These are phyloP conservation scores for Auriscalpium vulgare DNA, from an alignment of 768 basidiomycete species.

Conservation along the genomic window DNA sequence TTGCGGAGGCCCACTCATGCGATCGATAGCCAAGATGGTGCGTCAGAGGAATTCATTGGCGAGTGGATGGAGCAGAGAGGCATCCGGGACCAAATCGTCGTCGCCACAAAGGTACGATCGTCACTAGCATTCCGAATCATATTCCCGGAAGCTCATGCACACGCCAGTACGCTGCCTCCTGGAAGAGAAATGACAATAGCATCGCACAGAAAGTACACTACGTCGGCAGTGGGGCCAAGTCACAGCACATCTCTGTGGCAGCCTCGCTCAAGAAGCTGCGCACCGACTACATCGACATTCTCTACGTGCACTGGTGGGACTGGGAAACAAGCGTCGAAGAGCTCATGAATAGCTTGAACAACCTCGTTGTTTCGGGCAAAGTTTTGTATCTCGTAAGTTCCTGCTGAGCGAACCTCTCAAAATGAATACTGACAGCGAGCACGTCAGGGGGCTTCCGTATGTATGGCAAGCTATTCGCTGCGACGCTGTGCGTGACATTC, in stretches of 20 bases:
- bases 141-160: neutral
- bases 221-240: slow-evolving; percentile 33
- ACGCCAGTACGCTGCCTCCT: slow-evolving; percentile 21
- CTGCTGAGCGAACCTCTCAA: neutral
- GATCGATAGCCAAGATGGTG: slow-evolving; percentile 15
- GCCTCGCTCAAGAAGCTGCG: slow-evolving; percentile 40
- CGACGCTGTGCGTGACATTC: neutral
- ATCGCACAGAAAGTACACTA: slow-evolving; percentile 31
- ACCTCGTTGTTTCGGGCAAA: slow-evolving; percentile 33
- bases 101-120: slow-evolving; percentile 19
- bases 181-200: slow-evolving; percentile 10
- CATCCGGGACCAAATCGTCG: slow-evolving; percentile 31
- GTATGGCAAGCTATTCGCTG: neutral
- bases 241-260: slow-evolving; percentile 24
- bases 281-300: slow-evolving; percentile 49
- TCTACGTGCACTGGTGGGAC: slow-evolving; percentile 51
- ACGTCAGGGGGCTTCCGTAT: slow-evolving; percentile 6
- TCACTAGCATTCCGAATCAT: neutral
- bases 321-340: slow-evolving; percentile 35
- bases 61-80: slow-evolving; percentile 31
- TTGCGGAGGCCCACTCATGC: too few species aligned
- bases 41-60: slow-evolving; percentile 30
- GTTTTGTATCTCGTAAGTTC: slow-evolving; percentile 31
- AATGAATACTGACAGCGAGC: neutral
- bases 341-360: slow-evolving; percentile 33